These are phyloP conservation scores for Xerocomus potaroensis DNA, from an alignment of 768 basidiomycete genomes.

Conservation along the genomic window DNA sequence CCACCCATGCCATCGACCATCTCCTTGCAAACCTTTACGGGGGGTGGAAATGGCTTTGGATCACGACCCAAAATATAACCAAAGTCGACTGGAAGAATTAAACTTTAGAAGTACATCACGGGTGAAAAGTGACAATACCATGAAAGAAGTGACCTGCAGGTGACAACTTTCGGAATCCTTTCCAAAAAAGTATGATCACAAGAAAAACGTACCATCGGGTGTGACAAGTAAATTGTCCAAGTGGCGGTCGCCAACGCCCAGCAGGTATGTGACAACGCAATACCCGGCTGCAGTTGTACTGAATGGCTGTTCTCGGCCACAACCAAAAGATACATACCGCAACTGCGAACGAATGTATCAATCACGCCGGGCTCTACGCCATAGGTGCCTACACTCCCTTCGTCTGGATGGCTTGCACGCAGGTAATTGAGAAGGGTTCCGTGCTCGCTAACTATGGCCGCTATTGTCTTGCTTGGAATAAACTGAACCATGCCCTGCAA, in stretches of 20 bases:
- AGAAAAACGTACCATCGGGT: slow-evolving; percentile 65
- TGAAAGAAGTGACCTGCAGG: slow-evolving; percentile 89
- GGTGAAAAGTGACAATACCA: slow-evolving; percentile 43
- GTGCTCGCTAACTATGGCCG: slow-evolving; percentile 90
- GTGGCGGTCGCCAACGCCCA: slow-evolving; percentile 97
- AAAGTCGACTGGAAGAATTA: slow-evolving; percentile 74
- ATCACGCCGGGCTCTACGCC: slow-evolving; percentile 94
- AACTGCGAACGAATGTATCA: slow-evolving; percentile 95
- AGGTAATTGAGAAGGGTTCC: slow-evolving; percentile 86
- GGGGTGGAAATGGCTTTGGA: slow-evolving; percentile 96
- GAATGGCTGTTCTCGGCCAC: slow-evolving; percentile 2
- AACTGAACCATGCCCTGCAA: slow-evolving; percentile 96
- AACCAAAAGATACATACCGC: slow-evolving; percentile 57
- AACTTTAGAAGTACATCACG: slow-evolving; percentile 6
- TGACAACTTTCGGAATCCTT: not conserved
- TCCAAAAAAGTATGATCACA: not conserved
- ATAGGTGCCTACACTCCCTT: slow-evolving; percentile 90
- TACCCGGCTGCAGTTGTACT: slow-evolving; percentile 71
- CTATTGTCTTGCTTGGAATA: slow-evolving; percentile 93
- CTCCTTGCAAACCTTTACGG: slow-evolving; percentile 97
- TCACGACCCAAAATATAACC: slow-evolving; percentile 97
- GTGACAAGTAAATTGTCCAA: slow-evolving; percentile 91
- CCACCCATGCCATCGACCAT: slow-evolving; percentile 99
- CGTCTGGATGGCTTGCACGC: slow-evolving; percentile 83
- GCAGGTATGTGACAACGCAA: slow-evolving; percentile 92